Base-by-base conservation (phyloP, 495 filamentous ascomycete genomes). In the Pseudotulostoma volvatum region DNA sequence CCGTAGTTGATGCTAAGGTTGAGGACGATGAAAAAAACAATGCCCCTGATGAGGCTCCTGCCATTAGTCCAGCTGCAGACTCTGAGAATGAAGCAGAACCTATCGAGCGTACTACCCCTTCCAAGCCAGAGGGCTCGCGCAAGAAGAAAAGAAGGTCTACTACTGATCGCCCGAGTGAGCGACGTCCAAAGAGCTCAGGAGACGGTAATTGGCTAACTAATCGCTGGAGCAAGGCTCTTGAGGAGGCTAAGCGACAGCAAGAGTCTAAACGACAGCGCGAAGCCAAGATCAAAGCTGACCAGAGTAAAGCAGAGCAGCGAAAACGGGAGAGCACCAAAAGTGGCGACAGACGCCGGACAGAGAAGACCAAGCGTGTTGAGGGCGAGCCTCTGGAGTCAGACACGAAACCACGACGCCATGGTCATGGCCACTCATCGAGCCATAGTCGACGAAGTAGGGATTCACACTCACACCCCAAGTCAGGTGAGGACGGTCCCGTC, bases 221-320 rank as follows among this genome's bases (percentile, higher is more conserved):
- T 36, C 54, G 59, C 19, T 67, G 59, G 60, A 47, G 55, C 5
- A 55, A 50, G 32, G 59, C 63, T 18, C 35, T 67, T 9, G 59
- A 59, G 17, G 56, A 63, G 38, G 56, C 63, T 5, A 53, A 53
- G 23, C 48, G 53, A 31, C 56, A 59, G 28, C 57, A 61, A 36
- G 61, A 63, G 33, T 53, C 53, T 18, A 66, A 61, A 43, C 39
- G 44, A 25, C 43, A 40, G 30, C 40, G 38, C 9, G 46, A 57
- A 20, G 44, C 43, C n/a, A 42, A 52, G 28, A 36, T 34, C 13
- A 42, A 48, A 18, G 25, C 30, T 18, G 41, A 41, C 32, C 21
- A 35, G 45, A 43, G 38, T 8, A 23, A 31, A 37, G 13, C 30
- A 3, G 31, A 40, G 18, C 32, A 30, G 15, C 20, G 43, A 25